phyloP scores from a whole-genome alignment of 306 rosid genomes.

The Pyrus pyrifolia region DNA sequence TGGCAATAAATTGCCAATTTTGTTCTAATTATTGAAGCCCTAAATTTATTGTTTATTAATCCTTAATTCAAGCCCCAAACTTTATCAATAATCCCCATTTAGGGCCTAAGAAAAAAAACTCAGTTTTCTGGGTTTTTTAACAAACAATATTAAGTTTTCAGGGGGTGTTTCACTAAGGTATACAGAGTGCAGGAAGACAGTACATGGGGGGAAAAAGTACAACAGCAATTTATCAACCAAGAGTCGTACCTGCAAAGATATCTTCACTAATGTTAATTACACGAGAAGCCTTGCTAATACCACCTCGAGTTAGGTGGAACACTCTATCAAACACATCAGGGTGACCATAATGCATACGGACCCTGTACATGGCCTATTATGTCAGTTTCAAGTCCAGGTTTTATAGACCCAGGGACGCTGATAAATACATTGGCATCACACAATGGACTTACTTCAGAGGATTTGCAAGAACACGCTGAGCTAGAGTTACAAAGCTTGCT shows the following conservation, averaged over 20 bases:
- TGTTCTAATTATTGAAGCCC: too few species aligned
- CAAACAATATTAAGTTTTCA: too few species aligned
- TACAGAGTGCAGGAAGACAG: not conserved
- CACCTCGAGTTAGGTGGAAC: slow-evolving; percentile 92
- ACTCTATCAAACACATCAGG: slow-evolving; percentile 95
- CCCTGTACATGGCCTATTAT: slow-evolving; percentile 40
- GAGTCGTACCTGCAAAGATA: slow-evolving; percentile 60
- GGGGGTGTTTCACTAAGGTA: not conserved
- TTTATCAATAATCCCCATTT: too few species aligned
- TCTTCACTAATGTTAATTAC: slow-evolving; percentile 92
- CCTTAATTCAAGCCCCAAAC: too few species aligned
- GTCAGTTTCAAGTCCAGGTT: slow-evolving; percentile 3
- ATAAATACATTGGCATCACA: slow-evolving; percentile 7
- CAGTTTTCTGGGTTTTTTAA: not conserved
- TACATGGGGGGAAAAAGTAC: not conserved
- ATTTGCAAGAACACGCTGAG: slow-evolving; percentile 91
- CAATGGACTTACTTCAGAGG: slow-evolving; percentile 74
- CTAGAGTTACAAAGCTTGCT: slow-evolving; percentile 84
- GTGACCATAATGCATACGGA: slow-evolving; percentile 97
- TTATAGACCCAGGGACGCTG: slow-evolving; percentile 5
- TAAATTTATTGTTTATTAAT: too few species aligned
- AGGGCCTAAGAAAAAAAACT: not conserved
- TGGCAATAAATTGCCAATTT: too few species aligned
- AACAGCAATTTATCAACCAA: not conserved
- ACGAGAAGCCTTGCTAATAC: slow-evolving; percentile 95